Evolutionary conservation across 805 yeast genomes (phyloP).

Genomic region (Metschnikowia kofuensis): DNA sequence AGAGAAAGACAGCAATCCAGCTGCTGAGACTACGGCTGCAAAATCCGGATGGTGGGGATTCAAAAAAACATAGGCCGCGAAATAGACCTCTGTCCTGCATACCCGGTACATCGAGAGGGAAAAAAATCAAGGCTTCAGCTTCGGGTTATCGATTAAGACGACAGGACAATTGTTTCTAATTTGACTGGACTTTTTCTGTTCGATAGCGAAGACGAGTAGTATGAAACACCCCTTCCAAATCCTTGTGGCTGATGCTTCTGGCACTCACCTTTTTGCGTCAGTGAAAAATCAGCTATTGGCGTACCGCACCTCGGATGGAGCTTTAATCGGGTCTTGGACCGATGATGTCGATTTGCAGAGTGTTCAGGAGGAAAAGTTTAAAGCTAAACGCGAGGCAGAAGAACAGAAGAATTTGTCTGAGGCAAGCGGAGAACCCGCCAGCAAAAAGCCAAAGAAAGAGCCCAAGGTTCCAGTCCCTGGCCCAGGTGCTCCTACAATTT

Average conservation of each 20-base stretch:
- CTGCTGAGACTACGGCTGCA: not conserved
- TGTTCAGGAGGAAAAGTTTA: constrained; percentile 43
- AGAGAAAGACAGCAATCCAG: not conserved
- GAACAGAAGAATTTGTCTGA: constrained; percentile 19
- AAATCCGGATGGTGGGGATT: constrained; percentile 20
- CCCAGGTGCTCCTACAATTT: constrained; percentile 64
- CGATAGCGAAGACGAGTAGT: not conserved
- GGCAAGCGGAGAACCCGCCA: constrained; percentile 11
- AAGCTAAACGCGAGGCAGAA: constrained; percentile 24
- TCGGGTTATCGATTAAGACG: not conserved
- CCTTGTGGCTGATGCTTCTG: constrained; percentile 42
- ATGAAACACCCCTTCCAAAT: constrained; percentile 76
- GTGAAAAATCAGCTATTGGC: constrained; percentile 59
- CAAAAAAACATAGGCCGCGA: constrained; percentile 7
- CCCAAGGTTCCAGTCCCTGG: constrained; percentile 27
- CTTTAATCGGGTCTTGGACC: constrained; percentile 56
- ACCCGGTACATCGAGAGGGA: constrained; percentile 8
- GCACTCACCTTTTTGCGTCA: constrained; percentile 51
- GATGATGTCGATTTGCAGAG: constrained; percentile 57
- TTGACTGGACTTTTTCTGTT: not conserved
- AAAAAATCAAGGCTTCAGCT: constrained; percentile 2
- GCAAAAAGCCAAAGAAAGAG: constrained; percentile 14
- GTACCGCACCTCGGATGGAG: constrained; percentile 40
- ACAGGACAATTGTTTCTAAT: too few relatives aligned
- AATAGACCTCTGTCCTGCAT: constrained; percentile 8